These are phyloP conservation scores for Salix suchowensis DNA, from an alignment of 345 rosid genomes.

Conservation along the genomic window DNA sequence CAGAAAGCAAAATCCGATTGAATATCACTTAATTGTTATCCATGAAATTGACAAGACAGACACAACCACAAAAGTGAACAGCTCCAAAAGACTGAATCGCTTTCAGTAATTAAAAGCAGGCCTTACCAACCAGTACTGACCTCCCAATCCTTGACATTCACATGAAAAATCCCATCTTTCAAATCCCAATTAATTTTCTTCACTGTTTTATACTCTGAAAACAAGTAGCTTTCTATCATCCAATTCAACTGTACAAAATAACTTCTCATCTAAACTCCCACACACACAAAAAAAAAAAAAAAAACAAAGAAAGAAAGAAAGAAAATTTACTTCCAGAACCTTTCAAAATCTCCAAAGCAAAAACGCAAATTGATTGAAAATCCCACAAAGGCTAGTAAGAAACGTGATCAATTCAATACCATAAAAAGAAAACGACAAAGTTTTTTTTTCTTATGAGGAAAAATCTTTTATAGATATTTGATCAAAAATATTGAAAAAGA, in stretches of 20 bases:
- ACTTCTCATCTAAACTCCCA: not conserved
- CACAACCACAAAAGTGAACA: not conserved
- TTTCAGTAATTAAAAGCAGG: conserved; percentile 2
- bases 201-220: too few relatives aligned
- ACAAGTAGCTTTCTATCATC: not conserved
- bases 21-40: not conserved
- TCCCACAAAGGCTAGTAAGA: conserved; percentile 4
- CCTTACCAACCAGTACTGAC: not conserved
- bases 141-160: not conserved
- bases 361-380: not conserved
- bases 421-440: conserved; percentile 1
- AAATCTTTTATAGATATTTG: not conserved
- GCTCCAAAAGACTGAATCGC: not conserved
- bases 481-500: not conserved
- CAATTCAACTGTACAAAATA: not conserved
- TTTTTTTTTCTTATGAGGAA: not conserved
- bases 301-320: too few relatives aligned
- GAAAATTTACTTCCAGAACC: not conserved
- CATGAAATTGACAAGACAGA: conserved; percentile 9
- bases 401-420: not conserved
- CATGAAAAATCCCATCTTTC: not conserved
- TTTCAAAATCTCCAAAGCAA: not conserved
- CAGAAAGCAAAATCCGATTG: not conserved
- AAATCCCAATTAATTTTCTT: not conserved
- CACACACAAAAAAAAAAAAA: not conserved